Evolutionary conservation across 2,329 filamentous ascomycete genomes (phyloP), one percentile per base, ranked within the genome.

Genomic region (Endoconidiophora laricicola): DNA sequence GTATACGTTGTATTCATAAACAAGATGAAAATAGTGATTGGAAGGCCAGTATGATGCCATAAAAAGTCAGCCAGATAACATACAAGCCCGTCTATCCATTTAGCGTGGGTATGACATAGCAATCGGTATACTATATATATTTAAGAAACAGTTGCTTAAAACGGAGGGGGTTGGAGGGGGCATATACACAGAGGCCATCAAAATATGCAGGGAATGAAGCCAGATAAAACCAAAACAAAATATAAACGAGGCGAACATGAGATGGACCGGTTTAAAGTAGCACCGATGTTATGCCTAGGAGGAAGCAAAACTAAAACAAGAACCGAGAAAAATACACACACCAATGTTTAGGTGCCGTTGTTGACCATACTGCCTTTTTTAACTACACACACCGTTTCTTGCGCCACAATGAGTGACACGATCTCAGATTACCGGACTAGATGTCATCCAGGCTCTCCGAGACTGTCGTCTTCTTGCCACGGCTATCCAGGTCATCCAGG

Each of bases 401-500:
- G 63, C 56, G 14, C 7, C 38, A 41, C 12, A 33, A 18, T 18
- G 29, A 7, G 9, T 33, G 4, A 33, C 4, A 33, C 9, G 12
- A 10, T 24, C 36, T 4, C n/a, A 12, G 2, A 29, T 20, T 18
- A 16, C n/a, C 10, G 20, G 4, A 29, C 39, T 63, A 77, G 56
- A 76, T 70, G 60, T 81, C 78, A 61, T 81, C 74, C 52, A 79
- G 72, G n/a, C 60, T 58, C 44, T 60, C 56, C 12, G 29, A 33
- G 12, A 12, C 29, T 12, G 29, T 12, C 51, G 61, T 65, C 65
- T 67, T 73, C 68, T 70, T 78, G 43, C 78, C 78, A 42, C 65
- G 66, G 58, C 72, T 73, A 60, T 82, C 75, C 62, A 82, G 62
- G 36, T 68, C 74, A 55, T 79, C 73, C 66, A 82, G 60, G 62